A percentile compares a stretch with the other conserved stretches of the same genome.
Evolutionary conservation across 2,329 filamentous ascomycete genomes (phyloP).

Genomic region (Neonectria punicea): DNA sequence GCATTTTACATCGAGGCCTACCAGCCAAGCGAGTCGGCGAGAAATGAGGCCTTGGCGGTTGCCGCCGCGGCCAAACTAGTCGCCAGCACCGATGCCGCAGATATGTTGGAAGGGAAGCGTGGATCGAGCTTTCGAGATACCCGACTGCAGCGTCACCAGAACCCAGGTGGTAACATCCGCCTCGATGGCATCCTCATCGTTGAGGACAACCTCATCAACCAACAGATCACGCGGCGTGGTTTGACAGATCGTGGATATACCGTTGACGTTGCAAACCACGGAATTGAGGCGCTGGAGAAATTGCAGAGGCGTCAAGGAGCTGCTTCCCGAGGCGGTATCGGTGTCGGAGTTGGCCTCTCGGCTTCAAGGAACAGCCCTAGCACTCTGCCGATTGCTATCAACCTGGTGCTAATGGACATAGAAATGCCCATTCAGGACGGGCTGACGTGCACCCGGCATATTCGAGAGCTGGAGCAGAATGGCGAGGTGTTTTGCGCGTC

Average conservation of each 20-base stretch:
- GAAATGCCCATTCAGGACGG: slow-evolving; percentile 82
- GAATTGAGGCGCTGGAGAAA: slow-evolving; percentile 64
- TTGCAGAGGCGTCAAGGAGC: slow-evolving; percentile 44
- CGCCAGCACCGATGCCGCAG: slow-evolving; percentile 36
- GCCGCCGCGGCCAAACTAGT: slow-evolving; percentile 48
- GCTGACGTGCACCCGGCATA: slow-evolving; percentile 71
- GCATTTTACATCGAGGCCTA: slow-evolving; percentile 77
- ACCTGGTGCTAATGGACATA: slow-evolving; percentile 78
- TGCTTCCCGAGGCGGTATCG: slow-evolving; percentile 33
- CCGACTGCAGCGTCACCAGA: slow-evolving; percentile 39
- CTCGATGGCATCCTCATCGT: slow-evolving; percentile 63
- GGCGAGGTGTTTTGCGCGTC: slow-evolving; percentile 59
- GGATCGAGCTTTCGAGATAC: slow-evolving; percentile 31
- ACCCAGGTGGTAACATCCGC: slow-evolving; percentile 42
- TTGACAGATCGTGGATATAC: slow-evolving; percentile 61
- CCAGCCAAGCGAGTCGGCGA: slow-evolving; percentile 52
- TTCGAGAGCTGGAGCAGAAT: slow-evolving; percentile 68
- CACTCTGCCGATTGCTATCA: slow-evolving; percentile 53
- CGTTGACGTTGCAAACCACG: slow-evolving; percentile 67
- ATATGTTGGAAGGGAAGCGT: slow-evolving; percentile 31
- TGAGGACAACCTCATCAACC: slow-evolving; percentile 71
- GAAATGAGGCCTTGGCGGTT: slow-evolving; percentile 53
- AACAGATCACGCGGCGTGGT: slow-evolving; percentile 64
- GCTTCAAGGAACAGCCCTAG: slow-evolving; percentile 28
- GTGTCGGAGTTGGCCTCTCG: slow-evolving; percentile 14